Base-by-base conservation (phyloP, 2,329 filamentous ascomycete genomes). In the Aurifilum marmelostoma region DNA sequence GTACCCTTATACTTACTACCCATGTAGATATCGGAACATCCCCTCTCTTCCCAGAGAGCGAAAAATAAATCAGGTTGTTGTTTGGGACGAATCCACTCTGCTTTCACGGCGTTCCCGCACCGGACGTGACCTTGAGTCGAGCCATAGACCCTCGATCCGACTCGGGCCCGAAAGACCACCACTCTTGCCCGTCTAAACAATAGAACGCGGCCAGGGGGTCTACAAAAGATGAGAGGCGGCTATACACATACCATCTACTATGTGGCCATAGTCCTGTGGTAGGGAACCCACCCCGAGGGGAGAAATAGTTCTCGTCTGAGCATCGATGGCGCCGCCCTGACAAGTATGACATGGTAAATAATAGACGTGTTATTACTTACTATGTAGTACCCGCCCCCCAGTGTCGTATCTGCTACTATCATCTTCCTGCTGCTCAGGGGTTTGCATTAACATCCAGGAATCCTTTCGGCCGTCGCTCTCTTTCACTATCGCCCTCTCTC, bases 381-480 rank as follows among this genome's bases (percentile, higher is more conserved):
- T 47, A 14, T 27, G n/a, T 24, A 4, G 50, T 54, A 47, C 50
- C 24, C n/a, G 50, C 50, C 24, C 50, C 14, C 14, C 2, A 16
- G 43, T 9, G 43, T 39, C 6, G 7, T 47, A 47, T 47, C 41
- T 21, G 21, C 34, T 34, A 34, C 8, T 8, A 34, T 34, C 34
- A 34, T 43, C 16, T 43, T 47, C 43, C 43, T 56, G 5, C 24
- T 37, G 14, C 34, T 43, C 63, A 65, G 63, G 63, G 63, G 63
- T 50, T 65, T n/a, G 63, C 63, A 65, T 65, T 8, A 50, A 56
- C 11, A 65, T 16, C n/a, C 11, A 27, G 43, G 43, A 27, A 65
- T 37, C 47, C 63, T 56, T 65, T n/a, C 32, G 50, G 14, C 50
- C 34, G 21, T 21, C 43, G 8, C 41, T 47, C 18, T 7, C 16